phyloP scores from a whole-genome alignment of 1,139 yeast species.

The Suhomyces bolitotheri region DNA sequence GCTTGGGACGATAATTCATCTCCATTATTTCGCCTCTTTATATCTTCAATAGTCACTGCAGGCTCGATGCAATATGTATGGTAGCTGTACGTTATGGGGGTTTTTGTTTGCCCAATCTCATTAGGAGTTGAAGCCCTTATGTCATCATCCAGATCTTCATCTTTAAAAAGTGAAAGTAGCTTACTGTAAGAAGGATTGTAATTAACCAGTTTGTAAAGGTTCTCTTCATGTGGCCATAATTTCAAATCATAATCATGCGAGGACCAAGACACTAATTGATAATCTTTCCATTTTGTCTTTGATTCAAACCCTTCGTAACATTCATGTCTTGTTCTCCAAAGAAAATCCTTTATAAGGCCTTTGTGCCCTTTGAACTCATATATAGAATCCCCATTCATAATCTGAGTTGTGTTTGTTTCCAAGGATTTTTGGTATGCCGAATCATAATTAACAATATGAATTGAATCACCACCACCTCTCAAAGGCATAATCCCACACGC shows the following conservation, averaged over 20 bases:
- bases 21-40: conserved; percentile 32
- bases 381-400: conserved; percentile 41
- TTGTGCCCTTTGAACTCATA: conserved; percentile 76
- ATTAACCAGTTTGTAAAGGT: conserved; percentile 57
- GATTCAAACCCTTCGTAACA: conserved; percentile 40
- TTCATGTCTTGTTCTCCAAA: conserved; percentile 71
- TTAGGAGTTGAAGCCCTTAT: conserved; percentile 3
- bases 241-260: conserved; percentile 76
- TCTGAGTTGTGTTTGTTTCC: conserved; percentile 30
- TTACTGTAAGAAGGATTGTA: conserved; percentile 47
- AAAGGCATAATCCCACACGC: conserved; percentile 85
- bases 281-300: conserved; percentile 68
- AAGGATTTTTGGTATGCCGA: conserved; percentile 44
- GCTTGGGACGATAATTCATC: conserved; percentile 41
- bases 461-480: conserved; percentile 78
- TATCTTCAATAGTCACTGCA: conserved; percentile 36
- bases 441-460: conserved; percentile 63
- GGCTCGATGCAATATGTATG: conserved; percentile 44
- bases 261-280: conserved; percentile 91
- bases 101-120: conserved; percentile 6
- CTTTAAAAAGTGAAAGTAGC: conserved; percentile 24
- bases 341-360: conserved; percentile 81
- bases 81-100: conserved; percentile 23
- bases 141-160: conserved; percentile 23
- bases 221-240: conserved; percentile 74